Percentiles rank a stretch among this genome's conserved stretches.
Evolutionary conservation across 1,139 yeast species (phyloP).

Genomic region (Spathaspora sp.): DNA sequence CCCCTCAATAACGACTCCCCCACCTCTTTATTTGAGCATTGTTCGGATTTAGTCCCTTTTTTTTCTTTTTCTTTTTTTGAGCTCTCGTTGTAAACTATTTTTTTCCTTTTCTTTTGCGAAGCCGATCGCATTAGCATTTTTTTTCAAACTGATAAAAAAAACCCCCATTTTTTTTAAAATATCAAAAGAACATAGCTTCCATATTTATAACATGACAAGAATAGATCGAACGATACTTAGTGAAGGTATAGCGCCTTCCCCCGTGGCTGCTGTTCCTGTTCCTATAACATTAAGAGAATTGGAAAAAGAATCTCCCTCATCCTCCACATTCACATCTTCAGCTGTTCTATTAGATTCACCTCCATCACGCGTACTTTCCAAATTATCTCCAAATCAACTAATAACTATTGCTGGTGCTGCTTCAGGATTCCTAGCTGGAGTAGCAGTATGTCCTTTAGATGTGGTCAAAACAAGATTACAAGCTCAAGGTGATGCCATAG

Average conservation of each 20-base stretch:
- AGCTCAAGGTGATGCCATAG: slow-evolving; percentile 32
- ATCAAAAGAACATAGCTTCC: neutral
- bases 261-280: neutral
- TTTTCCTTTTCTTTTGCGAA: neutral
- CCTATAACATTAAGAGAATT: neutral
- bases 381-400: slow-evolving; percentile 33
- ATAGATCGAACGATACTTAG: slow-evolving; percentile 1
- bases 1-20: neutral
- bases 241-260: slow-evolving; percentile 3
- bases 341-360: neutral
- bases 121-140: slow-evolving; percentile 3
- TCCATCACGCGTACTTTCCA: slow-evolving; percentile 14
- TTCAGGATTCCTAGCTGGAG: slow-evolving; percentile 48
- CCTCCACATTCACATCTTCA: slow-evolving; percentile 17
- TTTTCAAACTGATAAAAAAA: neutral
- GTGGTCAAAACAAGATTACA: slow-evolving; percentile 48
- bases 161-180: slow-evolving; percentile 2
- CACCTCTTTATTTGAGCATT: neutral
- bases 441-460: slow-evolving; percentile 48
- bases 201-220: neutral
- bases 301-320: slow-evolving; percentile 19
- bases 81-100: too few relatives aligned
- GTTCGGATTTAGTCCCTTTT: neutral
- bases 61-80: neutral
- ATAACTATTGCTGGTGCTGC: slow-evolving; percentile 46